Evolutionary conservation across 306 rosid species (phyloP), one percentile per base, ranked within the genome.

Genomic region (Urtica urens): DNA sequence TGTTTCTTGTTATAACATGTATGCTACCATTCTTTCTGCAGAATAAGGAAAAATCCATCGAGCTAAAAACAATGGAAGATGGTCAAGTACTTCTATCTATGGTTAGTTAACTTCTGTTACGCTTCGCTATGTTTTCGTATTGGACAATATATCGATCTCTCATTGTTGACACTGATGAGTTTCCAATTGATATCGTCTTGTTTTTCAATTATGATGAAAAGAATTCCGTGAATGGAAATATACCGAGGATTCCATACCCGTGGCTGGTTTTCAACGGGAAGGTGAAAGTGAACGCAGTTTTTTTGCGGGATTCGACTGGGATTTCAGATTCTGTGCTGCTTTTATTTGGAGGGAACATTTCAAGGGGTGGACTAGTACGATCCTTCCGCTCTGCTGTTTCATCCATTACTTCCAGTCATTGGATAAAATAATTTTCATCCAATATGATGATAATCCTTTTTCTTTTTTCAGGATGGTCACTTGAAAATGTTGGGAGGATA

Each of bases 241-340:
- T 68, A 68, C 71, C 83, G 37, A 79, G 66, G 73, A 92, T 92
- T 77, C 83, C 94, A 20, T 81, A 79, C 70, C 94, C 99, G 20
- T 92, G 99, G 99, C 75, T 92, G 26, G 86, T 92, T 64, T 92
- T 92, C 53, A 92, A 92, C 2, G 99, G 85, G 72, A 90, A 85
- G 74, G 69, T 90, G 51, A 90, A 90, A 75, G 96, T 90, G 65
- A 85, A 90, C 66, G 81, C 96, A 12, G 92, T 90, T 61, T 85
- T 85, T 45, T 78, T 90, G 43, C 94, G 99, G 35, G 99, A 90
- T 64, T 90, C 99, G 38, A 82, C 96, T 9, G 99, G 76, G 17
- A 71, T 92, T 26, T 73, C 96, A 20, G 99, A 85, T 66, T 82
- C 96, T 31, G 59, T 73, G 60, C 64, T 92, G 44, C 94, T 92